Evolutionary conservation across 176 grass and related monocot species (phyloP).

Genomic region (Zoysia japonica): DNA sequence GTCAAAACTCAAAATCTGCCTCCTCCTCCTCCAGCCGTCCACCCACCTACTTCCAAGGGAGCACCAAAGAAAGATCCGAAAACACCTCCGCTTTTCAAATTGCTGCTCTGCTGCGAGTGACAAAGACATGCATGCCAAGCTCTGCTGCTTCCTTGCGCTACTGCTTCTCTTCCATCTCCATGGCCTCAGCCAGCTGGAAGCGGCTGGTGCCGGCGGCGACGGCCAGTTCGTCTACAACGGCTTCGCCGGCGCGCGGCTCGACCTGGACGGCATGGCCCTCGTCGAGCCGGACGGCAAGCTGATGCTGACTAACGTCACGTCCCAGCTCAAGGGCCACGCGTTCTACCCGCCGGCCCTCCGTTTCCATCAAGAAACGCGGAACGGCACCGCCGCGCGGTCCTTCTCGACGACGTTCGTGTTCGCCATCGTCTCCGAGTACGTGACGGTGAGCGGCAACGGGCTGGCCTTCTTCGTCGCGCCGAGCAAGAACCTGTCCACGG

Average conservation of each 20-base stretch:
- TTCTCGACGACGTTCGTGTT: constrained; percentile 10
- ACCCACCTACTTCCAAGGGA: neutral
- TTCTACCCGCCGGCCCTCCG: constrained; percentile 30
- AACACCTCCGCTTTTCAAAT: too few relatives aligned
- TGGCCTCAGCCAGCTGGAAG: constrained; percentile 8
- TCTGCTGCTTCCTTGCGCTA: constrained; percentile 13
- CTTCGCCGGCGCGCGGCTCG: constrained; percentile 22
- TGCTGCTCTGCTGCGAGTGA: neutral
- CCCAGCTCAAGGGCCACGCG: constrained; percentile 38
- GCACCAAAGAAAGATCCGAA: neutral
- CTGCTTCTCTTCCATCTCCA: neutral
- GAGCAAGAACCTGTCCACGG: constrained; percentile 32
- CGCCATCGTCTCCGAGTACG: constrained; percentile 29
- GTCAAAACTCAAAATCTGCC: neutral
- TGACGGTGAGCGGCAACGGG: constrained; percentile 39
- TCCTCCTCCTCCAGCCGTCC: neutral
- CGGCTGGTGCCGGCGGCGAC: neutral
- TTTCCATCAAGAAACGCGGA: constrained; percentile 3
- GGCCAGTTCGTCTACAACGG: constrained; percentile 30
- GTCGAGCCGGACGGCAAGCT: constrained; percentile 33
- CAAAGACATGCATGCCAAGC: constrained; percentile 3
- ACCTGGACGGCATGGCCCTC: constrained; percentile 41
- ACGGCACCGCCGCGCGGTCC: constrained; percentile 10
- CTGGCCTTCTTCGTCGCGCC: constrained; percentile 37
- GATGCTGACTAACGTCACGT: constrained; percentile 41